Evolutionary conservation across 306 rosid species (phyloP).

Genomic region (Trifolium repens): DNA sequence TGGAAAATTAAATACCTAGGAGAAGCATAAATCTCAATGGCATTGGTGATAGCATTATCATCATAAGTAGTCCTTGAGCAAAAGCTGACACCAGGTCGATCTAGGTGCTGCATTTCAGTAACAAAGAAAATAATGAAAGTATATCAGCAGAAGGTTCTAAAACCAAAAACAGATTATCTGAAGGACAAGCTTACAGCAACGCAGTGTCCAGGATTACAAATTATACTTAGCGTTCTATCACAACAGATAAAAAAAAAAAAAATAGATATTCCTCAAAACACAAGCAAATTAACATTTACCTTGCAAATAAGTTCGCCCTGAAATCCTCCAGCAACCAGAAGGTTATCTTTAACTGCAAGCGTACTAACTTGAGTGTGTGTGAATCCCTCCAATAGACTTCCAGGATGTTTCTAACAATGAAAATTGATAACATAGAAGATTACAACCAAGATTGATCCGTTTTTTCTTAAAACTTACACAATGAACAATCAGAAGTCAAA

Average conservation of each 20-base stretch:
- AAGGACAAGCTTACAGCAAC: slow-evolving; percentile 15
- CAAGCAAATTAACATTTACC: slow-evolving; percentile 49
- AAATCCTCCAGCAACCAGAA: slow-evolving; percentile 85
- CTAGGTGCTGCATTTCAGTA: slow-evolving; percentile 66
- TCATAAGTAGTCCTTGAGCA: slow-evolving; percentile 79
- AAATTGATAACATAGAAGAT: slow-evolving; percentile 21
- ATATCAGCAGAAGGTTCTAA: slow-evolving; percentile 39
- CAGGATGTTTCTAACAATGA: slow-evolving; percentile 72
- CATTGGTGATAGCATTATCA: slow-evolving; percentile 87
- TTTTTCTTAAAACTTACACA: not conserved
- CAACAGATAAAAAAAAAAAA: slow-evolving; percentile 12
- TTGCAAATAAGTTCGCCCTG: slow-evolving; percentile 92
- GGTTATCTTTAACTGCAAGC: slow-evolving; percentile 77
- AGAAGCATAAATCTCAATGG: slow-evolving; percentile 65
- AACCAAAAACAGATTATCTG: slow-evolving; percentile 20
- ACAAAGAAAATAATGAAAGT: slow-evolving; percentile 33
- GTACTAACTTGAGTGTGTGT: slow-evolving; percentile 80
- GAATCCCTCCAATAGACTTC: slow-evolving; percentile 79
- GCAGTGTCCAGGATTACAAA: slow-evolving; percentile 6
- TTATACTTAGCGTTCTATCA: not conserved
- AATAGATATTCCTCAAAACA: slow-evolving; percentile 12
- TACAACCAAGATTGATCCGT: slow-evolving; percentile 3
- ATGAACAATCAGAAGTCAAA: not conserved
- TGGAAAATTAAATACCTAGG: slow-evolving; percentile 61
- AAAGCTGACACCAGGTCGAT: slow-evolving; percentile 78